Evolutionary conservation across 2,329 filamentous ascomycete genomes (phyloP), one percentile per base, ranked within the genome.

Genomic region (Fusarium sororula): DNA sequence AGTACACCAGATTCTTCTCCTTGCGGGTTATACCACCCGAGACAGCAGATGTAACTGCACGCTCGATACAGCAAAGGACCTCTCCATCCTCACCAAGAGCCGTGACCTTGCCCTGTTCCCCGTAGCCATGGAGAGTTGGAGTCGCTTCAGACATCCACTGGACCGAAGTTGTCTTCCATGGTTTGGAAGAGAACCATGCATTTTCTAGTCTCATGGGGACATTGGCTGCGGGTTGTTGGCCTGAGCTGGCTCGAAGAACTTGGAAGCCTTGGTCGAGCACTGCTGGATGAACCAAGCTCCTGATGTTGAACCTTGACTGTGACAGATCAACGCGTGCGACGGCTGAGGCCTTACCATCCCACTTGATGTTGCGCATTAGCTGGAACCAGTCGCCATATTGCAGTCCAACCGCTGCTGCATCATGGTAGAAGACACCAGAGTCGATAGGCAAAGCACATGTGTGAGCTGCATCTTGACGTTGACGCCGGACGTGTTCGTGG

Each of bases 331-430:
- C 18, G 2, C 4, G 17, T 4, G 48, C 62, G 5, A 50, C 30
- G 0, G 62, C 38, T 9, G 37, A 56, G 4, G 17, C 13, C 22
- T 51, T 24, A 1, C 22, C 18, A 3, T 68, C 28, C 54, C 62
- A 68, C 4, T 41, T 13, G 15, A 68, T 54, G 22, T 35, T 8
- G 6, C 20, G 38, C 14, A 54, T 26, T 4, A 61, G 20, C 20
- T 44, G 41, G n/a, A 68, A 68, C 41, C 41, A 55, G 11, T 66
- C 30, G 1, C 54, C 54, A 45, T 68, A 68, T 18, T 55, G 54
- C 3, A 68, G 54, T 1, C 65, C 61, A 32, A 14, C 28, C 0
- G n/a, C 41, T 9, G 39, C 35, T 1, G 61, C 61, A 18, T 60
- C 38, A 22, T 30, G 20, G 8, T 68, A 68, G 13, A 68, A 60